A percentile compares a stretch with the other conserved stretches of the same genome.
These are phyloP conservation scores for Zostera marina DNA, from an alignment of 116 monocot species.

Conservation along the genomic window DNA sequence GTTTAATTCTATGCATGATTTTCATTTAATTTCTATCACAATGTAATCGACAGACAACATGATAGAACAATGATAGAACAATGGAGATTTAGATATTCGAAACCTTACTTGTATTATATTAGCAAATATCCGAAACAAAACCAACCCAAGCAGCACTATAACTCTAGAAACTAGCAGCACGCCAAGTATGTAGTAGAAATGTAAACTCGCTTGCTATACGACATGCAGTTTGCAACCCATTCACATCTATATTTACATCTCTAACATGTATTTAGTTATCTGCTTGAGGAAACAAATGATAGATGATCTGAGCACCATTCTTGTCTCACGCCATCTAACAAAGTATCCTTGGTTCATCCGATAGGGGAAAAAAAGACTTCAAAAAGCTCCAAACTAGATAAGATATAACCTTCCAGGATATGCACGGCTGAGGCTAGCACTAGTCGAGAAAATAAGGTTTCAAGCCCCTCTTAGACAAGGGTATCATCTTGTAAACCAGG, in stretches of 20 bases:
- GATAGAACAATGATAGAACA: too few relatives aligned
- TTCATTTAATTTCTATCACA: too few relatives aligned
- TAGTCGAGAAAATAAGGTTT: neutral
- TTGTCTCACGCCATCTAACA: neutral
- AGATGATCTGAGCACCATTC: conserved; percentile 1
- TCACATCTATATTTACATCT: conserved; percentile 5
- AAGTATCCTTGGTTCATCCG: neutral
- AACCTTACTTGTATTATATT: too few relatives aligned
- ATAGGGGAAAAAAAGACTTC: neutral
- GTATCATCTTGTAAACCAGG: neutral
- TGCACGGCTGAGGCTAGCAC: neutral
- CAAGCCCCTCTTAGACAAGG: neutral
- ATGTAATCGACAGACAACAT: too few relatives aligned
- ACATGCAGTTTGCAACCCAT: too few relatives aligned
- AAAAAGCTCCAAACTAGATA: conserved; percentile 4
- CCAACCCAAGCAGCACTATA: too few relatives aligned
- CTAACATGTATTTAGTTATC: neutral
- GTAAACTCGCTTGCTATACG: too few relatives aligned
- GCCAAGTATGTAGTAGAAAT: too few relatives aligned
- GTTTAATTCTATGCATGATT: too few relatives aligned
- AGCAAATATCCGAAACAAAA: too few relatives aligned
- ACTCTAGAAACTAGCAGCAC: too few relatives aligned
- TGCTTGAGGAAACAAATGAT: neutral
- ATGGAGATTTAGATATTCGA: too few relatives aligned
- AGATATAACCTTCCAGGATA: neutral